These are phyloP conservation scores for Prototheca cutis DNA, from an alignment of 163 green algal species.

Conservation along the genomic window DNA sequence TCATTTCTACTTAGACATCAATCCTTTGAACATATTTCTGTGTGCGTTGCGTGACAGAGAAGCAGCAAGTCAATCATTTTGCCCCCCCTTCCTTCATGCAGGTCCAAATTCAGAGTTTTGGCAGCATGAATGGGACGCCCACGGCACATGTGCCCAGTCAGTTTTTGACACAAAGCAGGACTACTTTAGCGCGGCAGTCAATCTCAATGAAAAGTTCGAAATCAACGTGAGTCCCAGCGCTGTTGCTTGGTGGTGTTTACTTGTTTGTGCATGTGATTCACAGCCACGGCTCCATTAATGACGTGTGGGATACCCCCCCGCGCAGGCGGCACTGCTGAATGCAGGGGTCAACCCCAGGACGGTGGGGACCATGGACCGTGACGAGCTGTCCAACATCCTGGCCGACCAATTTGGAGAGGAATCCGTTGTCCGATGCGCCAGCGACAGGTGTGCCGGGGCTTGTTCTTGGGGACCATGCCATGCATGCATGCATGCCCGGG, in stretches of 20 bases:
- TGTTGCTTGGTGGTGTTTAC: background rate
- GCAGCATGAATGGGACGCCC: constrained; percentile 34
- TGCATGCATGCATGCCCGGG: too few species aligned
- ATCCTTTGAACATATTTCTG: too few species aligned
- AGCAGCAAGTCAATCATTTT: too few species aligned
- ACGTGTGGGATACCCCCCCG: background rate
- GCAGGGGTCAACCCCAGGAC: background rate
- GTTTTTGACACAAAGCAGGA: constrained; percentile 14
- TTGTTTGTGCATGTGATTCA: background rate
- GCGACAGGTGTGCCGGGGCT: too few species aligned
- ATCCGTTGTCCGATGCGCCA: background rate
- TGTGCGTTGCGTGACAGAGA: too few species aligned
- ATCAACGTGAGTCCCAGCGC: constrained; percentile 13
- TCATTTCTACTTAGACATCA: too few species aligned
- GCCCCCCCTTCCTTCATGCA: background rate
- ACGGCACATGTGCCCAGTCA: constrained; percentile 29
- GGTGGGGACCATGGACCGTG: too few species aligned
- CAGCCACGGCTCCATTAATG: background rate
- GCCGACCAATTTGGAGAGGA: background rate
- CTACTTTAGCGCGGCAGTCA: constrained; percentile 25
- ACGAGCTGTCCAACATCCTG: background rate
- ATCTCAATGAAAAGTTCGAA: constrained; percentile 16
- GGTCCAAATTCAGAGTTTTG: constrained; percentile 18
- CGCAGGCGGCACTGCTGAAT: background rate
- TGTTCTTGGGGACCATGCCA: too few species aligned